Evolutionary conservation across 129 eudicot species (phyloP), one percentile per base, ranked within the genome.

Genomic region (Heracleum sosnowskyi): DNA sequence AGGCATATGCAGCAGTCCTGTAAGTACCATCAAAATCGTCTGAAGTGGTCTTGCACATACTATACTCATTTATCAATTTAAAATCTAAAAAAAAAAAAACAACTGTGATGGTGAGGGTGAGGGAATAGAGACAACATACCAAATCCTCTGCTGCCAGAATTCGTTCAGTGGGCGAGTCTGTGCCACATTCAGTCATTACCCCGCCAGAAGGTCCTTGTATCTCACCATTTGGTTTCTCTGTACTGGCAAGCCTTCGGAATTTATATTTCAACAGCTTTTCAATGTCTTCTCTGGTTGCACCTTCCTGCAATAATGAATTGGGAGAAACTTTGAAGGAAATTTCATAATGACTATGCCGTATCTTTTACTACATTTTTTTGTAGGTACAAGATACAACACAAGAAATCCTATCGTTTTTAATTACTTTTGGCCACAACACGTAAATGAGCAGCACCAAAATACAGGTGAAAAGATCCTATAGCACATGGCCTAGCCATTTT

Each of bases 1-100:
- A 89, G 83, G 81, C 91, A 89, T 45, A 89, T 89, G 89, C 93
- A 89, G 74, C 91, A 89, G 36, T 89, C 93, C 93, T 88, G 68
- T 77, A 86, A 57, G 69, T 78, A 81, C 62, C 78, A 62, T 53
- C 64, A 78, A 18, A 51, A 77, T 57, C 34, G 41, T 18, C 62
- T 26, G 44, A 77, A 33, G 79, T 33, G 7, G 40, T 4, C 36
- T 83, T 69, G 72, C 13, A 12, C 24, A 73, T 62, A 13, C 42
- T 16, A 34, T 15, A 26, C 51, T 72, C 22, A 71, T 36, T 10
- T 8, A 24, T 24, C 15, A 7, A 41, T 20, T n/a, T 72, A 3
- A 40, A 41, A 29, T 44, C 15, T 44, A 47, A 26, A 34, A 1
- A 69, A 7, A 7, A 76, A 26, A 37, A 62, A 8, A 35, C 74